Evolutionary conservation across 208 protist species (phyloP), one percentile per base, ranked within the genome.

Genomic region (Acanthamoeba lenticulata): DNA sequence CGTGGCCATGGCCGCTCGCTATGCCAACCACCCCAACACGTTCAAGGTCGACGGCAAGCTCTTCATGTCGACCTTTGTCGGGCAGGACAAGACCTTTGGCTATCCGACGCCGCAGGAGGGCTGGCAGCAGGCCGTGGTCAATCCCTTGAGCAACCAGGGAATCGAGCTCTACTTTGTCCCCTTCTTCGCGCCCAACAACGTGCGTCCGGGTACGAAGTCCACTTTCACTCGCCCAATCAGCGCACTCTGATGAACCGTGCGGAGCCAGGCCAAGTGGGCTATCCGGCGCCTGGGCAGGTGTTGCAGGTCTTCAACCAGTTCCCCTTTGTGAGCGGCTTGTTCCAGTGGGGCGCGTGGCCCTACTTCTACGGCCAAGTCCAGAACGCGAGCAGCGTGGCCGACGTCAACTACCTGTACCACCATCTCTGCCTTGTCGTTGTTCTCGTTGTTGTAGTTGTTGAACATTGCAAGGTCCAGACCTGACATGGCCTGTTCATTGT

Each of bases 21-120:
- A 89, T 38, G 34, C 29, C 79, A 89, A 89, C 79, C 79, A 29
- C 17, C 49, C 79, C 32, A 89, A 89, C 79, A 89, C 79, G 32
- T 17, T 89, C 79, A 89, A 89, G 36, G 38, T 89, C 34, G 79
- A 89, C 79, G 79, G 79, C 79, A 89, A 89, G 60, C 32, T 89
- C 29, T 89, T 89, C 11, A 3, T 89, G 5, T 89, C 79, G 7
- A 89, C 79, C 1, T 89, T 89, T 17, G 79, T 89, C 1, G 79
- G 79, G 6, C 79, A 89, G 36, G 79, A 49, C 29, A 45, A 36
- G 38, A 49, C 79, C 79, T 89, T 89, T 60, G 79, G 79, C 36
- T 45, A 36, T 38, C 79, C 79, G n/a, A 49, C 79, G 49, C 79
- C 79, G 32, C 79, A 89, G 60, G 29, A 89, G 60, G 79, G 79